These are phyloP conservation scores for Akanthomyces uredinophilus DNA, from an alignment of 2,329 filamentous ascomycete species.

Conservation along the genomic window DNA sequence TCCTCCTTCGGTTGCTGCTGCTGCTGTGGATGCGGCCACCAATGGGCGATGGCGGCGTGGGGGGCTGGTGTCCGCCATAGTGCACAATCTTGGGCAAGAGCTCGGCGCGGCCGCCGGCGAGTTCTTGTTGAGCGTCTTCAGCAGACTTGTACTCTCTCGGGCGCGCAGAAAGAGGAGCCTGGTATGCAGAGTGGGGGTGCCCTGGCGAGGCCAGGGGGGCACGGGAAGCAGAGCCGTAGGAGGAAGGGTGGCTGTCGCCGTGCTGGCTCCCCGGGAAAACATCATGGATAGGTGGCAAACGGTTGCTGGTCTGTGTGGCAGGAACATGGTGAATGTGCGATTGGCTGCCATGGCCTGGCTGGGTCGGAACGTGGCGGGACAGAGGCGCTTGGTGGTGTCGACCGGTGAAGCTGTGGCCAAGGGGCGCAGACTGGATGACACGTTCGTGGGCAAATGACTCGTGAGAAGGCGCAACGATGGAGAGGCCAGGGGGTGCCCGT, in stretches of 20 bases:
- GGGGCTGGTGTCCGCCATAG: conserved; percentile 89
- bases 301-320: conserved; percentile 83
- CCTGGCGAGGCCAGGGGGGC: conserved; percentile 73
- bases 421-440: conserved; percentile 92
- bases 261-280: conserved; percentile 78
- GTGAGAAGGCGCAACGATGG: conserved; percentile 90
- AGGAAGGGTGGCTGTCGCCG: conserved; percentile 47
- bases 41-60: conserved; percentile 79
- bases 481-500: conserved; percentile 81
- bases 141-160: conserved; percentile 88
- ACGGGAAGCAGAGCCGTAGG: conserved; percentile 59
- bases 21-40: conserved; percentile 41
- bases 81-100: conserved; percentile 90
- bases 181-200: conserved; percentile 54
- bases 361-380: conserved; percentile 73
- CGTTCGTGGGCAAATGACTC: conserved; percentile 89
- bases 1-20: conserved; percentile 58
- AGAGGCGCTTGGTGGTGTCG: conserved; percentile 73
- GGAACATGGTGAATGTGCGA: conserved; percentile 89
- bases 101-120: conserved; percentile 88
- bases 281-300: conserved; percentile 87
- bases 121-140: conserved; percentile 86
- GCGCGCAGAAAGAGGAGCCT: conserved; percentile 54
- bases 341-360: conserved; percentile 73
- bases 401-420: conserved; percentile 93